These are phyloP conservation scores for Penicillium sp. DNA, from an alignment of 2,329 filamentous ascomycete species.

Conservation along the genomic window DNA sequence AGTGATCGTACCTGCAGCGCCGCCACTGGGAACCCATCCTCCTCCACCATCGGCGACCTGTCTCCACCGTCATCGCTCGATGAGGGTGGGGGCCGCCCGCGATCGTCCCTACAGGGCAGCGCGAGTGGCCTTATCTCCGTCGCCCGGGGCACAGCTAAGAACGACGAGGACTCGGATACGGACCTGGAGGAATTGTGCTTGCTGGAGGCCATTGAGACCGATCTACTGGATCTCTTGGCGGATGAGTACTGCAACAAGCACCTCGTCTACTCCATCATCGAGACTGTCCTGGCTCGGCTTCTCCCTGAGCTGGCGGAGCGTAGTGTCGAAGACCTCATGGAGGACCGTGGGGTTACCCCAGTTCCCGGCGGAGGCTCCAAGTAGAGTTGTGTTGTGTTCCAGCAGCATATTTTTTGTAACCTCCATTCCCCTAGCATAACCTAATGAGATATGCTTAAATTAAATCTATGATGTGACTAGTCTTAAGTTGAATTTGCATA, in stretches of 20 bases:
- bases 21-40: constrained; percentile 18
- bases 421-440: background rate
- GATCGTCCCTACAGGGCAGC: constrained; percentile 6
- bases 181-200: constrained; percentile 53
- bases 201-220: constrained; percentile 61
- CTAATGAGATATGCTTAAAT: constrained; percentile 14
- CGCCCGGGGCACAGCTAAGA: constrained; percentile 11
- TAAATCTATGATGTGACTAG: constrained; percentile 2
- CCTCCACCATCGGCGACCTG: constrained; percentile 18
- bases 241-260: constrained; percentile 93
- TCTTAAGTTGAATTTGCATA: background rate
- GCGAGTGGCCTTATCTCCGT: constrained; percentile 4
- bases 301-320: constrained; percentile 81
- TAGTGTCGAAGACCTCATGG: constrained; percentile 71
- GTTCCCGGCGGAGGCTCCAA: constrained; percentile 18
- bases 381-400: constrained; percentile 2
- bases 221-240: constrained; percentile 71
- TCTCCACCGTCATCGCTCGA: constrained; percentile 18
- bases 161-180: constrained; percentile 21
- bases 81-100: constrained; percentile 8
- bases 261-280: constrained; percentile 78
- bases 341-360: constrained; percentile 61
- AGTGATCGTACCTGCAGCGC: constrained; percentile 29
- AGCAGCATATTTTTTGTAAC: background rate
- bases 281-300: constrained; percentile 77